Base-by-base conservation (phyloP, 306 rosid genomes). In the Trifolium dubium region DNA sequence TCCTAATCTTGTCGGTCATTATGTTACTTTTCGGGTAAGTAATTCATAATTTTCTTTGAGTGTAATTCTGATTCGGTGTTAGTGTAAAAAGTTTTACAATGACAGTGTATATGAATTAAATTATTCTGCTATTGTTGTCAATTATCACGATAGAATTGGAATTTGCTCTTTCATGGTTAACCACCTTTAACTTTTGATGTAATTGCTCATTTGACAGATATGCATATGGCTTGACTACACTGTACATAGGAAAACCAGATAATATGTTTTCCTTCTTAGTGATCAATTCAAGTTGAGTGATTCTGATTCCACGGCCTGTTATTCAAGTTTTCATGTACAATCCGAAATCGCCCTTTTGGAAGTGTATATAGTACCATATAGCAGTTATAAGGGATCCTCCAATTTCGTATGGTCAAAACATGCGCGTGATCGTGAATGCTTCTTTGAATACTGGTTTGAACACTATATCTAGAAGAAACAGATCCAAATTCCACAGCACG, bases 21-120 rank as follows among this genome's bases (percentile, higher is more conserved):
- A 10, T 80, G 74, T 82, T 88, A 76, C 67, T 88, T 79, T 0
- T 78, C 28, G 96, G 92, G 99, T 94, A 87, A 76, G 50, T 53
- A 10, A 56, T 47, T 43, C 59, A 30, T 11, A 4, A 6, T 59
- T 67, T 68, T 19, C 37, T 59, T 15, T 53, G 8, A 28, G 63
- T 56, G 28, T 12, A 56, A 56, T 56, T 28, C 13, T 5, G n/a
- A 55, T 56, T 23, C 34, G 2, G 13, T 10, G 62, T 53, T 53
- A 9, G 1, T 53, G 13, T 17, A 53, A 17, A 53, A 53, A 2
- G 29, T 13, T 8, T 17, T 7, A 40, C 46, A 40, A 3, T 40
- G 46, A 40, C 46, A 40, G 3, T 40, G 3, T 40, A 40, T 40
- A 40, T 40, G 10, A 40, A 9, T 40, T 40, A 2, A 41, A 41